A percentile compares a stretch with the other conserved stretches of the same genome.
phyloP scores from a whole-genome alignment of 768 basidiomycete genomes.

The Candolleomyces aberdarensis region DNA sequence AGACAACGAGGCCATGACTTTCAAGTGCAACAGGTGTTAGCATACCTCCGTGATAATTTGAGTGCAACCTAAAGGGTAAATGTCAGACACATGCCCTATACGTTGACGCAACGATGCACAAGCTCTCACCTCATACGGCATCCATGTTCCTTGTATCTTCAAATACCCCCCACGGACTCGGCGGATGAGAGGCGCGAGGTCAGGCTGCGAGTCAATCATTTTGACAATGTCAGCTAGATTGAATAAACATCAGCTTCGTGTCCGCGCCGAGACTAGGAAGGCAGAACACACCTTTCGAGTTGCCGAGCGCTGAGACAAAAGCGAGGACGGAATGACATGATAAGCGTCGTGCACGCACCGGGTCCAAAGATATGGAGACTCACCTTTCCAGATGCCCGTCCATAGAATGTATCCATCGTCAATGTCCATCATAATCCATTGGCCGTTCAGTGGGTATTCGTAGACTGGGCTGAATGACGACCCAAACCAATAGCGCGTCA shows the following conservation, averaged over 20 bases:
- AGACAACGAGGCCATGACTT: conserved; percentile 13
- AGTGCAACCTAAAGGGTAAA: conserved; percentile 60
- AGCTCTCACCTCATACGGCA: conserved; percentile 76
- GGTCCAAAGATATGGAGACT: conserved; percentile 10
- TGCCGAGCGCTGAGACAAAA: conserved; percentile 63
- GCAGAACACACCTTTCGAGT: conserved; percentile 69
- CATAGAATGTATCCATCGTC: conserved; percentile 90
- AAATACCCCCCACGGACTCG: conserved; percentile 85
- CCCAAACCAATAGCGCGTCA: conserved; percentile 16
- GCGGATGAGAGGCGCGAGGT: conserved; percentile 77
- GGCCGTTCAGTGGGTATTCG: conserved; percentile 84
- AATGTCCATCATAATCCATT: conserved; percentile 96
- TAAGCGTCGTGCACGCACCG: conserved; percentile 2
- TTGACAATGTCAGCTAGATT: conserved; percentile 82
- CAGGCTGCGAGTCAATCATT: conserved; percentile 90
- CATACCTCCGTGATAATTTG: conserved; percentile 71
- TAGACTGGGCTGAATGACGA: conserved; percentile 65
- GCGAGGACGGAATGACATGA: conserved; percentile 4
- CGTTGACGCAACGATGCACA: conserved; percentile 6
- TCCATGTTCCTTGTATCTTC: conserved; percentile 93
- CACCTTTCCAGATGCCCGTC: conserved; percentile 95
- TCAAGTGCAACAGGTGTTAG: conserved; percentile 19
- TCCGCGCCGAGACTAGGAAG: not conserved
- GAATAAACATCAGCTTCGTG: conserved; percentile 3
- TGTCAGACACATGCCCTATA: conserved; percentile 7